Percentiles rank a stretch among this genome's conserved stretches.
Conservation (phyloP, 2,329 filamentous ascomycete species). For the Diaporthe ilicicola region DNA sequence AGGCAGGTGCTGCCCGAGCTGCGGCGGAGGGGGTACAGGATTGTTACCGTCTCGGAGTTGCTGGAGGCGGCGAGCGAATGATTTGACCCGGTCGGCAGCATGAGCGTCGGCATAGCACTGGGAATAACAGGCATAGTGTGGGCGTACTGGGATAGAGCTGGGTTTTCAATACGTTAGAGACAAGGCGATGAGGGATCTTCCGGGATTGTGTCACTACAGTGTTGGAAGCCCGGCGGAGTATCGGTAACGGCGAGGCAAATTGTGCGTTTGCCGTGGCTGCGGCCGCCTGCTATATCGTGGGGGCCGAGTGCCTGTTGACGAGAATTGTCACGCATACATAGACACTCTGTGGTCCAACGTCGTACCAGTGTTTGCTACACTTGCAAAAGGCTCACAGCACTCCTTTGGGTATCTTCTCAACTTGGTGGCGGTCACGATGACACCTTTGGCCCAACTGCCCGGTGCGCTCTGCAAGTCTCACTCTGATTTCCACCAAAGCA, state of each 20-base stretch:
- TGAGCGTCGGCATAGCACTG: background rate
- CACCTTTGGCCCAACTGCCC: background rate
- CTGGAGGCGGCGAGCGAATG: constrained; percentile 49
- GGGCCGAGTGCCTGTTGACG: background rate
- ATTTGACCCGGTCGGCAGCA: background rate
- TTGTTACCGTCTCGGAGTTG: constrained; percentile 77
- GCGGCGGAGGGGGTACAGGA: constrained; percentile 71
- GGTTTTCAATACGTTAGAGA: background rate
- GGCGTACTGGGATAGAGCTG: constrained; percentile 19
- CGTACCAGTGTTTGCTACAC: background rate
- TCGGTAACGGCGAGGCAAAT: background rate
- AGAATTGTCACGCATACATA: background rate
- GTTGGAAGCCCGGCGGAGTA: background rate
- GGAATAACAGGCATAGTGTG: background rate
- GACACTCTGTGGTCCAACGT: background rate
- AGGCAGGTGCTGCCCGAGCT: constrained; percentile 76
- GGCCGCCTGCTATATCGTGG: background rate
- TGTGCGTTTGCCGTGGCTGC: background rate
- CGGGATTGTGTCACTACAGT: background rate
- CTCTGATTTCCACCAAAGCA: background rate
- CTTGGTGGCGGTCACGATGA: background rate
- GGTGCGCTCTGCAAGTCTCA: background rate
- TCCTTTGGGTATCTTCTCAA: background rate
- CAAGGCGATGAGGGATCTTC: background rate
- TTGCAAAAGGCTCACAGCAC: background rate